phyloP scores from a whole-genome alignment of 176 grass and related monocot species.

The Carex littledalei region DNA sequence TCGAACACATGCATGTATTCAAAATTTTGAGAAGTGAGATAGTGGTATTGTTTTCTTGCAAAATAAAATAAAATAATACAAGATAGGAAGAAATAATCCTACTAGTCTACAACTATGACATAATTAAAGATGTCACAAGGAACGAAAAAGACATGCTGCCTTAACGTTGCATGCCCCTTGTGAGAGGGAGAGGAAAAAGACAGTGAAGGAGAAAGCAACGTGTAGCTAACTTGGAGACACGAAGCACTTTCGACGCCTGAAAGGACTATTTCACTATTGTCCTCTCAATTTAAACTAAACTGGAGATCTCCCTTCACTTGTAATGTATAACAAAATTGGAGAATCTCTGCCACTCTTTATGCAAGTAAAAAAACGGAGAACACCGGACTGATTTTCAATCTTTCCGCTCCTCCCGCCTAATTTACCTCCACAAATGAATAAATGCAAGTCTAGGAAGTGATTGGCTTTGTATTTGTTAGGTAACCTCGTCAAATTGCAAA shows the following conservation, averaged over 20 bases:
- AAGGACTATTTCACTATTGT: background rate
- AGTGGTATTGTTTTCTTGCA: too few relatives aligned
- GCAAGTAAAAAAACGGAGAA: background rate
- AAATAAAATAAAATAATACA: too few relatives aligned
- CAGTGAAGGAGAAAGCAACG: background rate
- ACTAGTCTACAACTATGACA: background rate
- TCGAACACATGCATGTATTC: too few relatives aligned
- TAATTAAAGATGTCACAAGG: conserved; percentile 9
- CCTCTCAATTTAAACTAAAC: background rate
- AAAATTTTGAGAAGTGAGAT: too few relatives aligned
- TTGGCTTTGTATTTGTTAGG: background rate
- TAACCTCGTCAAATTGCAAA: background rate
- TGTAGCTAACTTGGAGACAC: conserved; percentile 26
- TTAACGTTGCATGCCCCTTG: conserved; percentile 21
- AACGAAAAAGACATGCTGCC: conserved; percentile 9
- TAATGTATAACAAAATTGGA: background rate
- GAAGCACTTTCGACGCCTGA: background rate
- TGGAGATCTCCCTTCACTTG: background rate
- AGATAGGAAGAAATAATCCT: background rate
- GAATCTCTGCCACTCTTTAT: background rate
- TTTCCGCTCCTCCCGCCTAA: background rate
- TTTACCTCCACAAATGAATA: conserved; percentile 6
- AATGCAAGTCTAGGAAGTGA: background rate
- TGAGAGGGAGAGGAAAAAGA: conserved; percentile 14
- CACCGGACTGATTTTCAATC: background rate